Percentiles rank a stretch among this genome's conserved stretches.
Conservation (phyloP, 176 grass and related monocot species). For the Zoysia pacifica region DNA sequence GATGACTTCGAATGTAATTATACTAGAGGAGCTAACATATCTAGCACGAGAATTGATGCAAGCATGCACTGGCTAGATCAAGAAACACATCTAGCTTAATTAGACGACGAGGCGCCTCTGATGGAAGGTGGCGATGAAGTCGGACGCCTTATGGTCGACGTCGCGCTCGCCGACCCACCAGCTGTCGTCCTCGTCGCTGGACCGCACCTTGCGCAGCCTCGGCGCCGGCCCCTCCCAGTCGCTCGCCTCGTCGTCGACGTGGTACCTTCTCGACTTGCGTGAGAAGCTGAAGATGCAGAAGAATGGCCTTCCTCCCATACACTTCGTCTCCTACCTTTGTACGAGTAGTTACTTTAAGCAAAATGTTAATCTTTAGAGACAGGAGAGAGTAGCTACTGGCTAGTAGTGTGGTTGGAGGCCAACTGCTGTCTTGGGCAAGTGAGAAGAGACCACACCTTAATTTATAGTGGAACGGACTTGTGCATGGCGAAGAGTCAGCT, state of each 20-base stretch:
- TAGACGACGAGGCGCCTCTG: conserved; percentile 47
- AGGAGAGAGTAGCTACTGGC: conserved; percentile 7
- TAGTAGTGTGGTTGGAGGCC: conserved; percentile 34
- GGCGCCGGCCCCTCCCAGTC: conserved; percentile 42
- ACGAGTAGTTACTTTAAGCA: not conserved
- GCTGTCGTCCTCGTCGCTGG: conserved; percentile 70
- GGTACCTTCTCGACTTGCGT: conserved; percentile 54
- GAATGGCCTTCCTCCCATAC: conserved; percentile 72
- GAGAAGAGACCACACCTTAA: conserved; percentile 39
- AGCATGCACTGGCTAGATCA: not conserved
- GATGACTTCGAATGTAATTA: not conserved
- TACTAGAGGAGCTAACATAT: not conserved
- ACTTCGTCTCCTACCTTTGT: conserved; percentile 10
- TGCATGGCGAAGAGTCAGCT: conserved; percentile 21
- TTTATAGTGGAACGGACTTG: conserved; percentile 50
- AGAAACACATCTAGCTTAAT: not conserved
- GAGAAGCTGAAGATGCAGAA: conserved; percentile 82
- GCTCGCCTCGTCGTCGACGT: conserved; percentile 36
- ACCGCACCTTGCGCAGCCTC: conserved; percentile 55
- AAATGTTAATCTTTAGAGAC: conserved; percentile 14
- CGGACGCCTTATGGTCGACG: conserved; percentile 71
- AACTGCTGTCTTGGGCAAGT: conserved; percentile 47
- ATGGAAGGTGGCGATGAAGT: conserved; percentile 75
- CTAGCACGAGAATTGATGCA: not conserved
- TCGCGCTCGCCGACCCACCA: conserved; percentile 68